Evolutionary conservation across 2,329 filamentous ascomycete genomes (phyloP).

Genomic region (Dryadomyces quercivorus): DNA sequence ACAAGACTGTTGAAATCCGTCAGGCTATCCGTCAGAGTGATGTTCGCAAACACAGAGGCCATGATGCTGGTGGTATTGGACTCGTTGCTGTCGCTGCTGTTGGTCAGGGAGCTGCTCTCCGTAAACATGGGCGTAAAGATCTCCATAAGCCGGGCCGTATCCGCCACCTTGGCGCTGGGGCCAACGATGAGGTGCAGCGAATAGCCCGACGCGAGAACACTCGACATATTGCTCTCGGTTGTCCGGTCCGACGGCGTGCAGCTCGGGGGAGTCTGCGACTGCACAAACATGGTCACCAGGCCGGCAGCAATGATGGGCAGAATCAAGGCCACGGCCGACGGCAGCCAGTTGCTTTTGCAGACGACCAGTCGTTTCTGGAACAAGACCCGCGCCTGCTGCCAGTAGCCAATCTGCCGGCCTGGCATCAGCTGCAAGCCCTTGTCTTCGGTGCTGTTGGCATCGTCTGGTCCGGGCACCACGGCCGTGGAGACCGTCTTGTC

Average conservation of each 20-base stretch:
- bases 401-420: slow-evolving; percentile 56
- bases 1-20: slow-evolving; percentile 59
- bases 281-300: slow-evolving; percentile 65
- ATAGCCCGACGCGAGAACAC: slow-evolving; percentile 24
- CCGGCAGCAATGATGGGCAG: slow-evolving; percentile 72
- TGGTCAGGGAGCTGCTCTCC: not conserved
- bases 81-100: slow-evolving; percentile 1
- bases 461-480: not conserved
- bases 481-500: not conserved
- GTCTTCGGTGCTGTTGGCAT: not conserved
- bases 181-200: slow-evolving; percentile 29
- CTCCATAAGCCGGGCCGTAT: slow-evolving; percentile 14
- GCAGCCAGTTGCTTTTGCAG: slow-evolving; percentile 64
- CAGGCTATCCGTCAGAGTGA: slow-evolving; percentile 49
- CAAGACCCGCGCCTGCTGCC: slow-evolving; percentile 59
- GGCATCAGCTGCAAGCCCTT: slow-evolving; percentile 45
- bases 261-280: slow-evolving; percentile 34
- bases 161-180: slow-evolving; percentile 28
- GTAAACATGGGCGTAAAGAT: slow-evolving; percentile 29
- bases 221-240: slow-evolving; percentile 26
- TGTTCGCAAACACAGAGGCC: slow-evolving; percentile 11
- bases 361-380: slow-evolving; percentile 70
- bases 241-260: slow-evolving; percentile 40
- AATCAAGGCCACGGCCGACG: slow-evolving; percentile 61
- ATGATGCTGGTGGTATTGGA: slow-evolving; percentile 6